Base-by-base conservation (phyloP, 2,329 filamentous ascomycete genomes). In the Trichoderma atroviride region DNA sequence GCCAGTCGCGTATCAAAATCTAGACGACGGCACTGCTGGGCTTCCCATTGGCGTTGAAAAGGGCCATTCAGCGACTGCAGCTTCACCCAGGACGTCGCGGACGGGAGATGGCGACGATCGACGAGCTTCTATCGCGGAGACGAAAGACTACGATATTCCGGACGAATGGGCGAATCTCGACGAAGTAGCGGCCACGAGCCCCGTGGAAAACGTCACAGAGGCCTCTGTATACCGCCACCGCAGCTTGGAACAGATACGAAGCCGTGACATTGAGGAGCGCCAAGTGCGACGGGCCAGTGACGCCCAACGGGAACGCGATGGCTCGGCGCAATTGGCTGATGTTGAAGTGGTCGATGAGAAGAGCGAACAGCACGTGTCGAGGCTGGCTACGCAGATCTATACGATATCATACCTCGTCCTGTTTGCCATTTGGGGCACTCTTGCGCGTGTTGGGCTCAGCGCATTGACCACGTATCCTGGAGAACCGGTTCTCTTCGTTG, bases 381-480 rank as follows among this genome's bases (percentile, higher is more conserved):
- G 79, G 69, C 75, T 83, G 33, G 83, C 83, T 10, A 91, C 88
- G 1, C 81, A 88, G 74, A 73, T 91, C 70, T 92, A 94, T 80
- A 94, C 90, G 2, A 77, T 94, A 70, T 94, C 92, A 0, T 93
- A 97, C 79, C 87, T 97, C 29, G 84, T 96, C 70, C 85, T 97
- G 76, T 97, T 97, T 80, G 89, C 94, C 22, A 86, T 97, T 22
- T 80, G 95, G 50, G 95, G 95, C 43, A 96, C 94, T 0, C 86
- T 97, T 31, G 92, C 93, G 0, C 88, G 95, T 13, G 82, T 97
- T 0, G 94, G 94, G 4, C 81, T 97, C 9, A 88, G 94, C 76
- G 90, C 91, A 58, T 81, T 97, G 63, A 96, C 93, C 0, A 88
- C 85, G 68, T 97, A 97, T 77, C 89, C 91, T 1, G 91, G 90